phyloP scores from a whole-genome alignment of 305 asterid genomes.

The Withania somnifera region DNA sequence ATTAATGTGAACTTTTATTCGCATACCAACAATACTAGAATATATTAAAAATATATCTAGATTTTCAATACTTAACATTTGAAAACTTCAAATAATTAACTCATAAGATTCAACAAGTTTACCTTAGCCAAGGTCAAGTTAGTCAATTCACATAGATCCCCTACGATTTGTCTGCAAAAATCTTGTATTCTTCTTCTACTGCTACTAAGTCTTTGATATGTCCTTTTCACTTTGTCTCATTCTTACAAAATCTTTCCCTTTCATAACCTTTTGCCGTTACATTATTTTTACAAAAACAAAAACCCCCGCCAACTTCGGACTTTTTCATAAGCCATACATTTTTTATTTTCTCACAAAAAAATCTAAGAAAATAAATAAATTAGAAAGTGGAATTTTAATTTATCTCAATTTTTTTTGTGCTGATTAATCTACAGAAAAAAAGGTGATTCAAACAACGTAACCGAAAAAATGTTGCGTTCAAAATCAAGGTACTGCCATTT shows the following conservation, averaged over 20 bases:
- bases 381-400: not conserved
- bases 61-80: too few relatives aligned
- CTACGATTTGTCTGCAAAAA: not conserved
- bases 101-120: not conserved
- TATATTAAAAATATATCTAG: too few relatives aligned
- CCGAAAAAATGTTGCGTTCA: constrained; percentile 44
- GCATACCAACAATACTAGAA: too few relatives aligned
- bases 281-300: not conserved
- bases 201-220: not conserved
- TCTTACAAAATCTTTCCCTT: not conserved
- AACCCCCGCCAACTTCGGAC: constrained; percentile 49
- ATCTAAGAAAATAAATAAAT: too few relatives aligned
- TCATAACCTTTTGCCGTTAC: constrained; percentile 25
- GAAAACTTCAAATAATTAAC: not conserved
- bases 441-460: constrained; percentile 15
- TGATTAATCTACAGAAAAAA: constrained; percentile 22
- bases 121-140: not conserved
- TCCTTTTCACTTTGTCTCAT: too few relatives aligned
- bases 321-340: constrained; percentile 11
- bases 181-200: not conserved
- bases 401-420: not conserved
- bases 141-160: not conserved
- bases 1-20: too few relatives aligned
- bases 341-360: not conserved
- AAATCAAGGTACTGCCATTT: constrained; percentile 52